These are phyloP conservation scores for Phytophthora rubi DNA, from an alignment of 352 stramenopile species.

Conservation along the genomic window DNA sequence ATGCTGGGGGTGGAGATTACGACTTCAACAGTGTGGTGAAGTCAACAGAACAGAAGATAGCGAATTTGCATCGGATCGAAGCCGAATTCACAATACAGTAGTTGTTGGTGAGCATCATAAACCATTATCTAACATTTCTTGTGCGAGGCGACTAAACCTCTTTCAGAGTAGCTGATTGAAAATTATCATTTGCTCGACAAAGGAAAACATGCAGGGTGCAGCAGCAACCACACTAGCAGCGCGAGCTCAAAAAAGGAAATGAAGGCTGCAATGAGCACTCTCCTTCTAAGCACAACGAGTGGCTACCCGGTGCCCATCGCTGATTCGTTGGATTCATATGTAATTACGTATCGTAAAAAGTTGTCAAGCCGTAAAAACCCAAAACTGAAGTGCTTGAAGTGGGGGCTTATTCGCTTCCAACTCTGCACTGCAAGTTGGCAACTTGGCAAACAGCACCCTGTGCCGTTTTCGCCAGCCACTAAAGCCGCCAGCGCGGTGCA, in stretches of 20 bases:
- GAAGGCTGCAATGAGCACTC: background rate
- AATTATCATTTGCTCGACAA: constrained; percentile 79
- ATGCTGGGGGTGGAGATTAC: too few species aligned
- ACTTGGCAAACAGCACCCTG: background rate
- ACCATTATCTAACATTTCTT: constrained; percentile 76
- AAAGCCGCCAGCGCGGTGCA: too few species aligned
- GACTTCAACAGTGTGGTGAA: too few species aligned
- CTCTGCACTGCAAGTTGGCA: too few species aligned
- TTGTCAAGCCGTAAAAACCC: background rate
- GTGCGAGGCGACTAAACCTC: constrained; percentile 90
- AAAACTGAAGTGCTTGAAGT: background rate
- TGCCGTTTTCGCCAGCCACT: background rate
- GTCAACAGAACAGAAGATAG: too few species aligned
- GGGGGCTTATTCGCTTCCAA: background rate
- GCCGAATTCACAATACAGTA: too few species aligned
- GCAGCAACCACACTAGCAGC: too few species aligned
- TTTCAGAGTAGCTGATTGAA: constrained; percentile 92
- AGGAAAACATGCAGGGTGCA: background rate
- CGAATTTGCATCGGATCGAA: too few species aligned
- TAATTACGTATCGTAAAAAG: background rate
- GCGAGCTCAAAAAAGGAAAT: background rate
- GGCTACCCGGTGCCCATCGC: background rate
- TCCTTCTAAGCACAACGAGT: background rate
- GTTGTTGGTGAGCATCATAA: constrained; percentile 72
- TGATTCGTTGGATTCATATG: background rate